Conservation (phyloP, 495 filamentous ascomycete species). For the Penicillium pancosmium region DNA sequence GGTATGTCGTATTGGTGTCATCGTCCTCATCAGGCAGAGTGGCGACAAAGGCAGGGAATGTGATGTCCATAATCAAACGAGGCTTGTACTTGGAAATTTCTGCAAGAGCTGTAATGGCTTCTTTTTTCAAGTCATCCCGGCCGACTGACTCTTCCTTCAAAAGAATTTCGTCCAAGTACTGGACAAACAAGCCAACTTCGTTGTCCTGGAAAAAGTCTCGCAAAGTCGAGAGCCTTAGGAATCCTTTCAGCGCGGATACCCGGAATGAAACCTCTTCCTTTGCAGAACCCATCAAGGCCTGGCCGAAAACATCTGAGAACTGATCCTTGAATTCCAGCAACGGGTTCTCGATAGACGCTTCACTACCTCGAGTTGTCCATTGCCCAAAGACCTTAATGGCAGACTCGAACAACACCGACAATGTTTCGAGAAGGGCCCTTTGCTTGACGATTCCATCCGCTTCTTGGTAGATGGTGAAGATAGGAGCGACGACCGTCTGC, state of each 20-base stretch:
- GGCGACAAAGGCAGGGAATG: conserved; percentile 74
- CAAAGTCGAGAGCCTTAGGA: conserved; percentile 58
- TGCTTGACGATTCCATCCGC: conserved; percentile 68
- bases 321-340: conserved; percentile 61
- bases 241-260: conserved; percentile 59
- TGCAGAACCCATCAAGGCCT: conserved; percentile 61
- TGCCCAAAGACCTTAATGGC: conserved; percentile 59
- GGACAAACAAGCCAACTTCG: conserved; percentile 64
- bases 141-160: conserved; percentile 60
- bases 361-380: conserved; percentile 50
- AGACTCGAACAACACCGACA: conserved; percentile 60
- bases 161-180: conserved; percentile 66
- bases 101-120: conserved; percentile 64
- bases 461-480: conserved; percentile 66
- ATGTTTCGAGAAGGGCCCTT: conserved; percentile 65
- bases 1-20: conserved; percentile 45
- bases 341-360: conserved; percentile 49
- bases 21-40: conserved; percentile 63
- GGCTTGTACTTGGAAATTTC: conserved; percentile 69
- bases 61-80: conserved; percentile 68
- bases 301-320: conserved; percentile 60
- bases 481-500: conserved; percentile 57
- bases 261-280: conserved; percentile 70
- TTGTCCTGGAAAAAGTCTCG: conserved; percentile 63
- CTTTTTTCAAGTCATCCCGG: conserved; percentile 59